Evolutionary conservation across 1,284 basidiomycete species (phyloP), one percentile per base, ranked within the genome.

Genomic region (Ceratobasidium sp.): DNA sequence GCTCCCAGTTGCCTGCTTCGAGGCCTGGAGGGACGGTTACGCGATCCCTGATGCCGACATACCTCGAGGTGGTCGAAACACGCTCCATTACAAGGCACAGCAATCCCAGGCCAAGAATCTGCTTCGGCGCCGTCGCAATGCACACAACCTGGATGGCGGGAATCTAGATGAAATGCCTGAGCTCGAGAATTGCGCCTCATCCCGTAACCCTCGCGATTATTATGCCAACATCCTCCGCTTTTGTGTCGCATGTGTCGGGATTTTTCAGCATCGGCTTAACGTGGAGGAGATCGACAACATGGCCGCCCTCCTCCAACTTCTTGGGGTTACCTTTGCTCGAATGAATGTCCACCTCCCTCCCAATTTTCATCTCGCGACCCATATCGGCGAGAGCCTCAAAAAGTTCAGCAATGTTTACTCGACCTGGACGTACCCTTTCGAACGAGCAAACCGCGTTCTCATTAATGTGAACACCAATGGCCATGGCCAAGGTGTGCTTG

Each of bases 401-500:
- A 55, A 41, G 16, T 70, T 3, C 35, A 54, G 68, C 1, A 57
- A 23, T 27, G 35, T 59, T 5, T 30, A 41, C 23, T 35, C n/a
- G 18, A 70, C 68, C 23, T 59, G 18, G 33, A 16, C n/a, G 4
- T 6, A 27, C 30, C 14, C 6, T 3, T 70, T 70, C 59, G 68
- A 70, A 18, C 46, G 46, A 10, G 18, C 18, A 23, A 70, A 70
- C 35, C 54, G 54, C 7, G 38, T 70, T 3, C 4, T 59, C 0
- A 44, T 70, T n/a, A 70, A 70, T 3, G n/a, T 57, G 18, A 70
- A 70, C 41, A 70, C 52, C 3, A 70, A 70, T 44, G 68, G 52
- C 4, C 68, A 59, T 44, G 54, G 52, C 8, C 68, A 35, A 14
- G 68, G 68, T 12, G 68, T 57, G 2, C 38, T 59, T n/a, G 54